Base-by-base conservation (phyloP, 768 basidiomycete genomes). In the Suillus sp. region DNA sequence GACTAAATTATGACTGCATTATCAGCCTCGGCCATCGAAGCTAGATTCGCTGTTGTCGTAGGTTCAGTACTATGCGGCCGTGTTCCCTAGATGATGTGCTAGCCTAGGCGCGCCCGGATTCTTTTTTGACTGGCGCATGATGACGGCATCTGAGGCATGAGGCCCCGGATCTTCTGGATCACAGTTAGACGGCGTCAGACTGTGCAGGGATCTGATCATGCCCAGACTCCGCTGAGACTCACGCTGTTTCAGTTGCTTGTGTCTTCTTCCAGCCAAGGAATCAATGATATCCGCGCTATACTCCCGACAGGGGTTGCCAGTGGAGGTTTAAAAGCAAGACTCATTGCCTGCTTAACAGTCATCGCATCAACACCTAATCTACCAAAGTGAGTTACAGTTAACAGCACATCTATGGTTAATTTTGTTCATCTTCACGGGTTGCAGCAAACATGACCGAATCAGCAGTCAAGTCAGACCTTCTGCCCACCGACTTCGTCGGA, bases 401-500 rank as follows among this genome's bases (percentile, higher is more conserved):
- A n/a, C 53, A 55, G 1, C 47, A 55, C 10, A 22, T 13, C n/a
- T n/a, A 1, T 20, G 6, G n/a, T 13, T 22, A 7, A 14, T 35
- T 9, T 2, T 14, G 22, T 16, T 35, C 27, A 35, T 35, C 20
- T 14, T 35, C 34, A 16, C 14, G 7, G 16, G 11, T 35, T 55
- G 14, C n/a, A 35, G 34, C 13, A 22, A 22, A n/a, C 34, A 37
- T 55, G 54, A 22, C 54, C n/a, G n/a, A 35, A 6, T 48, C 47
- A 27, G 34, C 34, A 35, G 16, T 13, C 14, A 37, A 3, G 34
- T 55, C 54, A 35, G 13, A 55, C 54, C n/a, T 55, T 35, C 54
- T 55, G 54, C 54, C 54, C 7, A 55, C 34, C 34, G n/a, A 35
- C 54, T 37, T 55, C n/a, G 32, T 54, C 11, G 53, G 53, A 5